Evolutionary conservation across 805 yeast species (phyloP).

Genomic region (Candida ipomoeae): DNA sequence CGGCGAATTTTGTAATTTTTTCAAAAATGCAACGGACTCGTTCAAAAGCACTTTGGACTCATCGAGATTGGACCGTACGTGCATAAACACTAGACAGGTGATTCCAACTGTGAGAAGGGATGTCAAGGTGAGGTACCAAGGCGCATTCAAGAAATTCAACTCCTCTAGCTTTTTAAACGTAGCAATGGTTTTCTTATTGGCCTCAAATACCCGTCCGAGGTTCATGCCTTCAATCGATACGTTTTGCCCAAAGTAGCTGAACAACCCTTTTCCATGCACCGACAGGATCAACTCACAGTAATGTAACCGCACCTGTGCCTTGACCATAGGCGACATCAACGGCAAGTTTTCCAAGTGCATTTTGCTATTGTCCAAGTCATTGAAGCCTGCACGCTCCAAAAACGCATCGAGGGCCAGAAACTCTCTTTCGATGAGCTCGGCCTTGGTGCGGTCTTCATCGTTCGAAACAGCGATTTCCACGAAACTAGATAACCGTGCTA

Average conservation of each 20-base stretch:
- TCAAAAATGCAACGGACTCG: conserved; percentile 23
- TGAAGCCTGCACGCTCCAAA: conserved; percentile 34
- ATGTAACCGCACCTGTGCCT: conserved; percentile 36
- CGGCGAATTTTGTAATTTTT: conserved; percentile 25
- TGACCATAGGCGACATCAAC: conserved; percentile 19
- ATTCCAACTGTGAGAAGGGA: conserved; percentile 44
- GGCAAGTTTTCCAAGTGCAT: conserved; percentile 5
- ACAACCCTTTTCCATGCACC: conserved; percentile 33
- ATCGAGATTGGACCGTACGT: conserved; percentile 33
- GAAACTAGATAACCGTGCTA: conserved; percentile 37
- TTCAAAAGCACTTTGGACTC: conserved; percentile 24
- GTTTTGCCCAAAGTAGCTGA: conserved; percentile 31
- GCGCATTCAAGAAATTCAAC: conserved; percentile 32
- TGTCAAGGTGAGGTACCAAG: conserved; percentile 51
- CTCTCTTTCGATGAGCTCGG: conserved; percentile 31
- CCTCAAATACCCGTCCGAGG: conserved; percentile 26
- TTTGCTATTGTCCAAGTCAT: conserved; percentile 13
- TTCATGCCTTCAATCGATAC: conserved; percentile 29
- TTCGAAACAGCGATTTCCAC: conserved; percentile 29
- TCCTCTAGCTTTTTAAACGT: conserved; percentile 13
- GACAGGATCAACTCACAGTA: conserved; percentile 34
- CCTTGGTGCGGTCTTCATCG: conserved; percentile 24
- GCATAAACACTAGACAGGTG: conserved; percentile 38
- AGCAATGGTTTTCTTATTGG: conserved; percentile 16
- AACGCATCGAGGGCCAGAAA: conserved; percentile 26